phyloP scores from a whole-genome alignment of 1,284 basidiomycete genomes.

The Phellopilus nigrolimitatus region DNA sequence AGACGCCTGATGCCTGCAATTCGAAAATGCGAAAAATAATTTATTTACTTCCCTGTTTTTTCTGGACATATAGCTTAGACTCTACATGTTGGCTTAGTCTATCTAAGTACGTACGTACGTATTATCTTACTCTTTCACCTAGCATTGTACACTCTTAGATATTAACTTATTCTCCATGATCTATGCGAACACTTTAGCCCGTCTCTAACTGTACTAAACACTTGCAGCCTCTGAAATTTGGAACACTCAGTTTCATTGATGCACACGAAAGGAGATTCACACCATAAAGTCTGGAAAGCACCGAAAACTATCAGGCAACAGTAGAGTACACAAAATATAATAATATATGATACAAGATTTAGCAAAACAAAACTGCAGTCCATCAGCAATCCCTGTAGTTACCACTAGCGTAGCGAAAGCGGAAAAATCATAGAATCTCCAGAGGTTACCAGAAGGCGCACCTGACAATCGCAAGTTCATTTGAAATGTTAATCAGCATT shows the following conservation, averaged over 20 bases:
- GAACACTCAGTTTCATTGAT: too few relatives aligned
- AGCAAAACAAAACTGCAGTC: too few relatives aligned
- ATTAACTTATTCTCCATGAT: too few relatives aligned
- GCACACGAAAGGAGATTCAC: too few relatives aligned
- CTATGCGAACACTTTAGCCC: too few relatives aligned
- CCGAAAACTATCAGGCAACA: too few relatives aligned
- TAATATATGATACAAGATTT: neutral
- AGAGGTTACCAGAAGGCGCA: constrained; percentile 19
- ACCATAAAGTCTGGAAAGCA: too few relatives aligned
- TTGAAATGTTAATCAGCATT: neutral
- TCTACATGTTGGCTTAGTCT: too few relatives aligned
- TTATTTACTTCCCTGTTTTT: neutral
- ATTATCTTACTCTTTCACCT: neutral
- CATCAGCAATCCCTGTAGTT: neutral
- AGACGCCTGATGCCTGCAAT: neutral
- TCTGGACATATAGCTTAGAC: too few relatives aligned
- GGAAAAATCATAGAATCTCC: neutral
- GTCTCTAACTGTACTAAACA: too few relatives aligned
- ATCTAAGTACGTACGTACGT: too few relatives aligned
- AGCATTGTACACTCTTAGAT: neutral
- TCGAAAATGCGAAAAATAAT: neutral
- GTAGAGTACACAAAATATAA: neutral
- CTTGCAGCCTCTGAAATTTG: too few relatives aligned
- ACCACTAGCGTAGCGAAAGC: neutral
- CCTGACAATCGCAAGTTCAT: constrained; percentile 6